Base-by-base conservation (phyloP, 768 basidiomycete species). In the Hygrophoropsis aurantiaca region DNA sequence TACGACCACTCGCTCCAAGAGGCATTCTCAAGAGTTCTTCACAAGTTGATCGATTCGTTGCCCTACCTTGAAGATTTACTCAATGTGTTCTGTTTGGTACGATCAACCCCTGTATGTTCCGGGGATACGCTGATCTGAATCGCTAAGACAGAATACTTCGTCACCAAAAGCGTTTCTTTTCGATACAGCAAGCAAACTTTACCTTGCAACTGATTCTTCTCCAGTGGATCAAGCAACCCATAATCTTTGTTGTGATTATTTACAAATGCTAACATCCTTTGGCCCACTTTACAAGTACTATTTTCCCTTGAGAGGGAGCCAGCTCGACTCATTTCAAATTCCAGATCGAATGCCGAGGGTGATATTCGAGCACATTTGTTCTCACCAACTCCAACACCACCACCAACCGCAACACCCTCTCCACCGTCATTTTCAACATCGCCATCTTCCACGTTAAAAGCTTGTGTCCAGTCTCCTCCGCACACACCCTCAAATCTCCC, bases 121-220 rank as follows among this genome's bases (percentile, higher is more conserved):
- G 13, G 20, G 5, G n/a, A n/a, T 20, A 11, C 26, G 23, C 18
- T 47, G 21, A 30, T 32, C 36, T 34, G 53, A 20, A 42, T 35
- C 11, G 25, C 4, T 13, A 42, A 15, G 27, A 30, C 55, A 95
- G 92, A 92, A 92, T 51, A 94, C 90, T 2, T 89, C 90, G 58
- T 88, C 94, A 24, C 85, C 90, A 30, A 98, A 98, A 64, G 90
- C 93, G 0, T 98, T 94, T 61, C 69, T 98, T 11, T 97, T 95
- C 56, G 94, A 98, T 60, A 84, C 81, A 15, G 75, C 75, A 4
- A 92, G 91, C 19, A 78, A 90, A 40, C 71, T 97, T 21, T 94
- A 94, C 59, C 77, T 97, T n/a, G 94, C 94, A 10, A 94, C 94
- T 10, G 95, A 98, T 58, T 85, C 86, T 15, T 91, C 90, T 0